Evolutionary conservation across 2,329 filamentous ascomycete genomes (phyloP), one percentile per base, ranked within the genome.

Genomic region (Trichoderma sp.): DNA sequence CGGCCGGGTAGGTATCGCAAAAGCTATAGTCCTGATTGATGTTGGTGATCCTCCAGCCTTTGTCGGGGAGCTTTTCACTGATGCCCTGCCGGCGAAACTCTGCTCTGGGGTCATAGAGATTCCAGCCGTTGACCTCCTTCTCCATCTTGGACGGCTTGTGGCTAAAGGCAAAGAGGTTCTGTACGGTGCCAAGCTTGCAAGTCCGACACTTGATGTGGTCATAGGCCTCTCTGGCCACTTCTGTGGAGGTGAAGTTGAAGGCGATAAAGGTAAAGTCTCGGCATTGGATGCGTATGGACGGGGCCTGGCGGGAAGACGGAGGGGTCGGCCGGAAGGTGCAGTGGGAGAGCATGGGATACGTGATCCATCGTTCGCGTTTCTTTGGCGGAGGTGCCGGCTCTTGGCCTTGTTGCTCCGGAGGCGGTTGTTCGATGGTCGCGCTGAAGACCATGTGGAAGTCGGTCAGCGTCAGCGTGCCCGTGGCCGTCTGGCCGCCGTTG

Each of bases 211-310:
- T 93, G 75, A 99, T 93, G 73, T 90, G 94, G 72, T 98, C 95
- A 80, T 94, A 99, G 1, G 93, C 92, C 75, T 97, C 93, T 72
- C 92, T 90, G 9, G 94, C 95, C 75, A 90, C 86, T 69, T 87
- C 87, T 77, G 95, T 92, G 71, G 92, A 89, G 24, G 84, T 79
- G 79, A 99, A 97, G 82, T 95, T 94, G 83, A 99, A 95, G 73
- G 93, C 95, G 73, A 97, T 90, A 81, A 95, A 97, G 63, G 90
- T 95, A 80, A 99, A 98, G 84, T 99, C 96, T 72, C 95, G 92
- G 79, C 95, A 94, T 68, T 94, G 91, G 73, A 99, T 84, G 67
- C 95, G 92, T 78, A 99, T 94, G 3, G 93, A 93, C 6, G 95
- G 94, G 36, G 90, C 88, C 73, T 94, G 88, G 65, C 90, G 88